Evolutionary conservation across 163 green algal species (phyloP).

Genomic region (Trebouxiophyceae sp.): DNA sequence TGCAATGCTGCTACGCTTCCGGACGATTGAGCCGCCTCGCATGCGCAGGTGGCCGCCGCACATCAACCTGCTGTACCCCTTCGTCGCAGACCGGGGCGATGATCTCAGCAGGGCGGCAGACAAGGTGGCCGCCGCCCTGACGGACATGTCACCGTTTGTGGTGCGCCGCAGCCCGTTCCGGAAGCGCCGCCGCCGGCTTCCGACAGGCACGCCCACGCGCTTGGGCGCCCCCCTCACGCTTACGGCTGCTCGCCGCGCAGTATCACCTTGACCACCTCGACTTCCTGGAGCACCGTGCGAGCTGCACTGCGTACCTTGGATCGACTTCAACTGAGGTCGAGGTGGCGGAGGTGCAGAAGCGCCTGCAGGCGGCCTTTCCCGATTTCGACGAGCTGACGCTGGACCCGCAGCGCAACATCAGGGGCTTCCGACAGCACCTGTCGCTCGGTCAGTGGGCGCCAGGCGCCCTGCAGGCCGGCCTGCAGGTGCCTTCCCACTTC

Average conservation of each 20-base stretch:
- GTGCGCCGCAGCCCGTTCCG: conserved; percentile 16
- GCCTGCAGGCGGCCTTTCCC: conserved; percentile 41
- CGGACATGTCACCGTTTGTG: conserved; percentile 26
- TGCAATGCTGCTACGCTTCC: no score
- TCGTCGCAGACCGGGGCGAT: conserved; percentile 23
- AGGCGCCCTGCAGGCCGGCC: not conserved
- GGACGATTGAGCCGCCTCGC: not conserved
- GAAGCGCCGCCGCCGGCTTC: no score
- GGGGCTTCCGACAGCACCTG: conserved; percentile 46
- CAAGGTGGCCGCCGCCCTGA: conserved; percentile 11
- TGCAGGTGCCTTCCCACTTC: not conserved
- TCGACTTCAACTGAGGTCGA: no score
- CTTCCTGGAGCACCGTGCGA: no score
- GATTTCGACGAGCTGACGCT: conserved; percentile 43
- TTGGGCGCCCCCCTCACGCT: no score
- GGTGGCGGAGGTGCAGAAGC: conserved; percentile 32
- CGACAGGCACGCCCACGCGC: no score
- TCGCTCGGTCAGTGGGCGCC: conserved; percentile 52
- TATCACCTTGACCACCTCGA: no score
- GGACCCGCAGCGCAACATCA: conserved; percentile 42
- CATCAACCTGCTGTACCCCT: conserved; percentile 63
- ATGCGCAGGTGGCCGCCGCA: conserved; percentile 39
- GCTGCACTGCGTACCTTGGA: no score
- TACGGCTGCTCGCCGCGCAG: no score
- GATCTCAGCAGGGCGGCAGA: conserved; percentile 26